Percentiles rank a stretch among this genome's conserved stretches.
These are phyloP conservation scores for Collybia mongolica DNA, from an alignment of 768 basidiomycete genomes.

Conservation along the genomic window DNA sequence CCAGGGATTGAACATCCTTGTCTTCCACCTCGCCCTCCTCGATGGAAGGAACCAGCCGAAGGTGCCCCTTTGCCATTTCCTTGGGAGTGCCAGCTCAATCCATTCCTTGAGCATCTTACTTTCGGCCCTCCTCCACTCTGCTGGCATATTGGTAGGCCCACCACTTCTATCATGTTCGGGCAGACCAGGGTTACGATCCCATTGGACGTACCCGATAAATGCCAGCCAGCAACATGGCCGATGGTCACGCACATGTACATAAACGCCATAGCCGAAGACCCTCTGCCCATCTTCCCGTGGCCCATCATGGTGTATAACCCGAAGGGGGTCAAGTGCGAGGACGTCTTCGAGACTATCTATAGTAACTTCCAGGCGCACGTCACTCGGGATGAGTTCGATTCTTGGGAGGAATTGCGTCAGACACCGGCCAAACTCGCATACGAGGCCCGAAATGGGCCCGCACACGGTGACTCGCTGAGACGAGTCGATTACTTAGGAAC, in stretches of 20 bases:
- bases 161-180: conserved; percentile 26
- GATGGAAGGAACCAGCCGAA: conserved; percentile 41
- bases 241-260: conserved; percentile 58
- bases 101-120: conserved; percentile 46
- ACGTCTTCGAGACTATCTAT: conserved; percentile 48
- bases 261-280: conserved; percentile 50
- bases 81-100: conserved; percentile 54
- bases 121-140: conserved; percentile 39
- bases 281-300: conserved; percentile 51
- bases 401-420: conserved; percentile 31
- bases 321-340: conserved; percentile 45
- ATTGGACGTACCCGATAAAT: conserved; percentile 31
- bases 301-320: conserved; percentile 48
- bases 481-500: conserved; percentile 50
- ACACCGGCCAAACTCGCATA: conserved; percentile 29
- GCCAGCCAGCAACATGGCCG: conserved; percentile 67
- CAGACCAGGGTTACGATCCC: conserved; percentile 26
- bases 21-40: conserved; percentile 46
- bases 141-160: conserved; percentile 43
- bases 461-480: conserved; percentile 23
- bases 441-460: conserved; percentile 17
- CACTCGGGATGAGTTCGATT: conserved; percentile 30
- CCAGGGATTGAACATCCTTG: conserved; percentile 44
- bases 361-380: conserved; percentile 42
- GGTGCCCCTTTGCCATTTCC: conserved; percentile 42